Evolutionary conservation across 2,329 filamentous ascomycete genomes (phyloP), one percentile per base, ranked within the genome.

Genomic region (Incumbomyces delicatus): DNA sequence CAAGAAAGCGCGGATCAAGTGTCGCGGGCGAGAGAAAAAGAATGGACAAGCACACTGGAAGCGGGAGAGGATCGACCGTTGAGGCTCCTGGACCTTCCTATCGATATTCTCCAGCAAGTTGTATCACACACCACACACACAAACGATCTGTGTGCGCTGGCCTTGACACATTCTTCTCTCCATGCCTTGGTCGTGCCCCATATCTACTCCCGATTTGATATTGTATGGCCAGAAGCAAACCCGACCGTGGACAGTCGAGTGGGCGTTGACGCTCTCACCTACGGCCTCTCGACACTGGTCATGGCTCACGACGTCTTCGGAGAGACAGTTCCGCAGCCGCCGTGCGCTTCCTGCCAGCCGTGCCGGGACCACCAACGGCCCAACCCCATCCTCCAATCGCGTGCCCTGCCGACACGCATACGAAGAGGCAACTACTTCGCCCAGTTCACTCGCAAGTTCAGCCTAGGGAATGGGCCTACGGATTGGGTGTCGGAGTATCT

Each of bases 191-290:
- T 84, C 0, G 80, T 87, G 18, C 85, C 86, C 14, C 79, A 82
- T 57, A 87, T 92, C 54, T 92, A 92, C 67, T 84, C 83, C 14
- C 78, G 84, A 50, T 92, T 92, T 64, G 86, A 92, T 60, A 92
- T 92, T 53, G 83, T 90, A 35, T 92, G 87, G 87, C 86, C 86
- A 0, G 85, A 90, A 58, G 78, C 77, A 29, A 75, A 76, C 52
- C 71, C 76, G 6, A 73, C 78, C 7, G 70, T 76, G 1, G 78
- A 84, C 56, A 80, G 82, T 45, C 74, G 81, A 36, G 80, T 80
- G 34, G 83, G 82, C 48, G 85, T 92, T 27, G 85, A 92, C 67
- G 85, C 86, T 33, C 76, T 92, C 38, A 89, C 85, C 0, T 90
- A 87, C 61, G 86, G 87, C 5, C 71, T 92, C 16, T 80, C 86